Percentiles rank a stretch among this genome's conserved stretches.
phyloP scores from a whole-genome alignment of 2,329 filamentous ascomycete genomes.

The Acarospora socialis region DNA sequence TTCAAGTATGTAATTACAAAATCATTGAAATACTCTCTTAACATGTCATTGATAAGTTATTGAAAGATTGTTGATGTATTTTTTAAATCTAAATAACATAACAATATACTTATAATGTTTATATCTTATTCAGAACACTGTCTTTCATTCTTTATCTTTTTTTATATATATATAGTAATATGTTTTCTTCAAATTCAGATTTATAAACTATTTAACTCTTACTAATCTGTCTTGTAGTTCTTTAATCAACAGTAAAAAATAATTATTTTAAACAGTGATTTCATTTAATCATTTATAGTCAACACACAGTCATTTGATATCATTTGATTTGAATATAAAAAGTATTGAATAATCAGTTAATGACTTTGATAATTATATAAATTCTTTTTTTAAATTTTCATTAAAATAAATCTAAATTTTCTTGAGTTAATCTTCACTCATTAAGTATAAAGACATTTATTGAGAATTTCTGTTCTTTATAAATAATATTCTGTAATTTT shows the following conservation, averaged over 20 bases:
- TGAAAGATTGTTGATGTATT: slow-evolving; percentile 11
- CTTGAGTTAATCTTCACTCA: too few species aligned
- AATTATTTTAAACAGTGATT: slow-evolving; percentile 18
- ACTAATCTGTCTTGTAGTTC: slow-evolving; percentile 14
- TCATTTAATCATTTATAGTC: slow-evolving; percentile 18
- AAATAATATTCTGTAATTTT: slow-evolving; percentile 2
- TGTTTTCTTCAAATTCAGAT: slow-evolving; percentile 14
- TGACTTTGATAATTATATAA: too few species aligned
- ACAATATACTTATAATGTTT: slow-evolving; percentile 12
- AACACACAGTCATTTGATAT: slow-evolving; percentile 13
- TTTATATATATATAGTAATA: slow-evolving; percentile 18
- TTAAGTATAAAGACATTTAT: too few species aligned
- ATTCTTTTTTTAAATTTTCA: too few species aligned
- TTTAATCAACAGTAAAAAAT: slow-evolving; percentile 16
- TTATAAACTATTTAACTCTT: slow-evolving; percentile 13
- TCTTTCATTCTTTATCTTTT: slow-evolving; percentile 18
- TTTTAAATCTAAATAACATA: slow-evolving; percentile 12
- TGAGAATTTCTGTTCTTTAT: slow-evolving; percentile 4
- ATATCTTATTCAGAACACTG: slow-evolving; percentile 11
- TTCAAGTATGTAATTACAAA: slow-evolving; percentile 16
- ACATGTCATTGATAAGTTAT: slow-evolving; percentile 15
- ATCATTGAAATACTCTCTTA: slow-evolving; percentile 16
- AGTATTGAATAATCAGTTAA: slow-evolving; percentile 9
- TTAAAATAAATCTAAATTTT: too few species aligned
- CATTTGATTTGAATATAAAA: slow-evolving; percentile 16